phyloP scores from a whole-genome alignment of 2,329 filamentous ascomycete species.

The Fusarium tanahbumbuense region DNA sequence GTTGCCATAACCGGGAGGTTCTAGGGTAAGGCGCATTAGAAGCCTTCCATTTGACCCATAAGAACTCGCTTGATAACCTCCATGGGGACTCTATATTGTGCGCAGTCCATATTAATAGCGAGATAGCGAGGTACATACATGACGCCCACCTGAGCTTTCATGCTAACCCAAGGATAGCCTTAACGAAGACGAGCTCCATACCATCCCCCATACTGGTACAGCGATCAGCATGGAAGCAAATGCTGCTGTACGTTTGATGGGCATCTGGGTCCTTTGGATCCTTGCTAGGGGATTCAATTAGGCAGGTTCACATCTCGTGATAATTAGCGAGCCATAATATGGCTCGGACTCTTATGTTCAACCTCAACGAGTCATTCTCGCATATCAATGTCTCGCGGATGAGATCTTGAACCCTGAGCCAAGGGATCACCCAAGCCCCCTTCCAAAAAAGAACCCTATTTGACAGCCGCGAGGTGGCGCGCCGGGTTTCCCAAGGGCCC shows the following conservation, averaged over 20 bases:
- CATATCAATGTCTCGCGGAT: constrained; percentile 6
- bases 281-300: constrained; percentile 13
- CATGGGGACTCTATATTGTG: neutral
- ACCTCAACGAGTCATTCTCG: neutral
- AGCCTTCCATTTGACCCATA: neutral
- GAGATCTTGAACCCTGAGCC: constrained; percentile 32
- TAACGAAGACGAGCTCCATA: constrained; percentile 1
- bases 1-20: neutral
- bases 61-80: neutral
- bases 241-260: constrained; percentile 14
- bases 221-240: constrained; percentile 28
- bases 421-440: constrained; percentile 25
- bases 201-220: neutral
- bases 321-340: neutral
- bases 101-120: neutral
- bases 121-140: constrained; percentile 8
- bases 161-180: constrained; percentile 19
- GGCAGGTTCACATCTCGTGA: neutral
- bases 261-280: constrained; percentile 8
- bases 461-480: constrained; percentile 37
- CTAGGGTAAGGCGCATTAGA: neutral
- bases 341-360: neutral
- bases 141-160: neutral
- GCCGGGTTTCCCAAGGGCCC: constrained; percentile 27
- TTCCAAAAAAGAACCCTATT: constrained; percentile 37